These are phyloP conservation scores for Penstemon newberryi DNA, from an alignment of 257 asterid genomes.

Conservation along the genomic window DNA sequence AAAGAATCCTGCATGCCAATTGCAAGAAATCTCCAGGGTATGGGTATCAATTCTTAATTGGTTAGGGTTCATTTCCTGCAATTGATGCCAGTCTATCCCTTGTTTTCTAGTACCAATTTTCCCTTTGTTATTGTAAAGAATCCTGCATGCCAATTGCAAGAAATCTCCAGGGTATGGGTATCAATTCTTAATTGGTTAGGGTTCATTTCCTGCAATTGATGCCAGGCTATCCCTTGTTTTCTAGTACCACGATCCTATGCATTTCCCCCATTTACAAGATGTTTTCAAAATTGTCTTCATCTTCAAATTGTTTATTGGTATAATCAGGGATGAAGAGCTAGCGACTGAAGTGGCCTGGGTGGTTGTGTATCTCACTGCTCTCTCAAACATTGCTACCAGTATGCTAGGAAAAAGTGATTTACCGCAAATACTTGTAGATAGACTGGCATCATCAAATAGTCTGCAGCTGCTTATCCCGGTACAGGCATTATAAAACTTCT, in stretches of 20 bases:
- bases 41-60: background rate
- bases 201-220: background rate
- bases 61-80: background rate
- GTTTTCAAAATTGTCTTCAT: conserved; percentile 18
- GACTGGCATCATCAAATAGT: conserved; percentile 69
- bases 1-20: background rate
- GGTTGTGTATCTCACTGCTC: conserved; percentile 90
- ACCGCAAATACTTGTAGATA: conserved; percentile 68
- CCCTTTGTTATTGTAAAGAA: background rate
- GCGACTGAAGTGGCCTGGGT: conserved; percentile 99
- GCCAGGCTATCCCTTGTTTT: background rate
- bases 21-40: background rate
- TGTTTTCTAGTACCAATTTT: background rate
- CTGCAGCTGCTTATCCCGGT: conserved; percentile 94
- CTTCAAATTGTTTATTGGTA: conserved; percentile 21
- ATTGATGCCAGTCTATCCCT: background rate
- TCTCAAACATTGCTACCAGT: conserved; percentile 78
- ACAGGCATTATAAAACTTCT: conserved; percentile 31
- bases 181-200: background rate
- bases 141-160: background rate
- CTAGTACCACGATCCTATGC: background rate
- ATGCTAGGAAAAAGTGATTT: conserved; percentile 68
- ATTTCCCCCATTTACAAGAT: conserved; percentile 1
- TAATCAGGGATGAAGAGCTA: conserved; percentile 85
- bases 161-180: background rate